Evolutionary conservation across 768 basidiomycete genomes (phyloP), one percentile per base, ranked within the genome.

Genomic region (Boletales sp.): DNA sequence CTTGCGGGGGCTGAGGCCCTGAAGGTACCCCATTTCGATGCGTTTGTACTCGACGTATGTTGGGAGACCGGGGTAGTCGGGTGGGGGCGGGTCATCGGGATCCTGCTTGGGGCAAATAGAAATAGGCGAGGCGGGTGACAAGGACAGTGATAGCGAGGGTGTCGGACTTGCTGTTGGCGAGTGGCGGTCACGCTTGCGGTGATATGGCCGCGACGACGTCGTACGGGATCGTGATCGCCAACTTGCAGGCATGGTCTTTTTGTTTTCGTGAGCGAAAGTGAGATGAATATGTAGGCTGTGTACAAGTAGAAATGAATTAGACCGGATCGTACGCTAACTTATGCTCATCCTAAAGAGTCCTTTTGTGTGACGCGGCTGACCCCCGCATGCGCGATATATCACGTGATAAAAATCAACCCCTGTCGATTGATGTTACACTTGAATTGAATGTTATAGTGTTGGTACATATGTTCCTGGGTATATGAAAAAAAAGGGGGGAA

Each of bases 11-110:
- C 78, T 80, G 29, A 90, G 76, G 15, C 77, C 76, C 17, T 63
- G 58, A 45, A 89, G 69, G 65, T 90, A 90, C 31, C 71, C 69
- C 0, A 69, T 64, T 57, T 86, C 80, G 58, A 86, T 75, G 34
- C 69, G 63, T 42, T 81, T 76, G 69, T 84, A 89, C 43, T 80
- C 78, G 9, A 71, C 73, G 48, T 79, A 78, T 4, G 82, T 77
- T 1, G 86, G 87, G 51, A 87, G 81, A 2, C 84, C 84, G 17
- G 75, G 64, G 21, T 66, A 58, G 45, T 65, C 60, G 5, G 44
- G 42, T 18, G 48, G 55, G 32, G 32, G 14, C 14, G 32, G 32
- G 32, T 34, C 14, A 11, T 34, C 11, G 38, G 30, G 17, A 38
- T 34, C 27, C 15, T 45, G 21, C 21, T 21, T 21, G 32, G 14